These are phyloP conservation scores for Shiraia bambusicola DNA, from an alignment of 2,329 filamentous ascomycete genomes.

Conservation along the genomic window DNA sequence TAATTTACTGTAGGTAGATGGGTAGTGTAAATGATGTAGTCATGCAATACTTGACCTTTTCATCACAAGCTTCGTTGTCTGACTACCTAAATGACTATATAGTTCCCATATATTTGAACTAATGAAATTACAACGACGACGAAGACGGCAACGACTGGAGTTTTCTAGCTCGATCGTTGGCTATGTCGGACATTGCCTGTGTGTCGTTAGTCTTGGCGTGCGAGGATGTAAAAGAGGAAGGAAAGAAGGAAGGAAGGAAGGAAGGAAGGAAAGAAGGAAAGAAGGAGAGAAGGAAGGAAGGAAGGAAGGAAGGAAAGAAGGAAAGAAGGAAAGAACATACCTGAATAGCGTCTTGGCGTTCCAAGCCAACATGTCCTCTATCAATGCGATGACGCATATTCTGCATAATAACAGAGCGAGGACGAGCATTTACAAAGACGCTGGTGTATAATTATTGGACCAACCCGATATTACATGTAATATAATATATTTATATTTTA, in stretches of 20 bases:
- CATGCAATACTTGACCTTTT: no score
- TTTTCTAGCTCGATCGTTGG: conserved; percentile 73
- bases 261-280: neutral
- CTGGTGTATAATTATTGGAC: no score
- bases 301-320: conserved; percentile 1
- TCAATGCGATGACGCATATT: conserved; percentile 78
- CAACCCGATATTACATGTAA: no score
- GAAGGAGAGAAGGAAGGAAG: conserved; percentile 1
- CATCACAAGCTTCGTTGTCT: no score
- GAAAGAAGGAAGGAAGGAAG: neutral
- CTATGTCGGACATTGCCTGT: conserved; percentile 90
- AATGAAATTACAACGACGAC: no score
- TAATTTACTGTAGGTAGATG: no score
- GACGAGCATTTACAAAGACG: conserved; percentile 84
- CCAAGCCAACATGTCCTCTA: conserved; percentile 63
- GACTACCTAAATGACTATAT: no score
- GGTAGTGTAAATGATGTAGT: no score
- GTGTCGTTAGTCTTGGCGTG: no score
- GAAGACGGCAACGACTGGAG: no score
- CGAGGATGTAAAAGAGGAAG: neutral
- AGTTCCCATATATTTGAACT: no score
- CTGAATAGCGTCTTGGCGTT: conserved; percentile 73
- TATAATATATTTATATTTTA: no score
- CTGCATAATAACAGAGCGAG: conserved; percentile 71
- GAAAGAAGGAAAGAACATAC: conserved; percentile 49